Evolutionary conservation across 179 eudicot genomes (phyloP).

Genomic region (Beta corolliflora): DNA sequence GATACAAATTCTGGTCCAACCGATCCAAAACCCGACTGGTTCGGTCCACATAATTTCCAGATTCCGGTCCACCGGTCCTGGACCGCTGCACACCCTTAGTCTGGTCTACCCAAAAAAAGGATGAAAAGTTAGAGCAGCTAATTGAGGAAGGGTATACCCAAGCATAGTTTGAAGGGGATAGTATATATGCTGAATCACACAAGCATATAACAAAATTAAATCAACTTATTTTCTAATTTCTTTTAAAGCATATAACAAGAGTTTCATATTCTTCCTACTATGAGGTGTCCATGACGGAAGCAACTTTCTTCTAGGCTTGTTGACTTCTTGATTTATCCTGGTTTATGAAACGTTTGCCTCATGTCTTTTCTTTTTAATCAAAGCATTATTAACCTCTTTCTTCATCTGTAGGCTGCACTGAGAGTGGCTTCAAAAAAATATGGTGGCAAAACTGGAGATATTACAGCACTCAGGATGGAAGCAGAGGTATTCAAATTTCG

Average conservation of each 20-base stretch:
- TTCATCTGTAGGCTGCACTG: conserved; percentile 52
- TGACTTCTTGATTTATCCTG: neutral
- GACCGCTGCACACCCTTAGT: no score
- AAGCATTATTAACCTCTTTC: neutral
- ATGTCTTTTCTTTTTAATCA: neutral
- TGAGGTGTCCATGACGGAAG: no score
- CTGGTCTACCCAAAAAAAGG: neutral
- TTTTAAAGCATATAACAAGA: neutral
- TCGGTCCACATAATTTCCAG: no score
- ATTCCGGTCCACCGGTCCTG: no score
- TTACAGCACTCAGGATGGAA: conserved; percentile 60
- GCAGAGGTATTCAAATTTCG: conserved; percentile 64
- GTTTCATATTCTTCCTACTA: neutral
- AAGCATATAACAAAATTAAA: no score
- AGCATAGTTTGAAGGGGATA: neutral
- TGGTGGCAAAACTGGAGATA: conserved; percentile 60
- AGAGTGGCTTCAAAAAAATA: conserved; percentile 72
- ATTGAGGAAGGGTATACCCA: neutral
- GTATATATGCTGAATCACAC: neutral
- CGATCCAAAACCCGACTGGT: no score
- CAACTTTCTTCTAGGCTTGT: neutral
- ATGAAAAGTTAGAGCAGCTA: neutral
- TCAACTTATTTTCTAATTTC: no score
- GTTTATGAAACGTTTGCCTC: neutral
- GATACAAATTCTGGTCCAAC: no score